A percentile compares a stretch with the other conserved stretches of the same genome.
Conservation (phyloP, 768 basidiomycete species). For the Candolleomyces eurysporus region DNA sequence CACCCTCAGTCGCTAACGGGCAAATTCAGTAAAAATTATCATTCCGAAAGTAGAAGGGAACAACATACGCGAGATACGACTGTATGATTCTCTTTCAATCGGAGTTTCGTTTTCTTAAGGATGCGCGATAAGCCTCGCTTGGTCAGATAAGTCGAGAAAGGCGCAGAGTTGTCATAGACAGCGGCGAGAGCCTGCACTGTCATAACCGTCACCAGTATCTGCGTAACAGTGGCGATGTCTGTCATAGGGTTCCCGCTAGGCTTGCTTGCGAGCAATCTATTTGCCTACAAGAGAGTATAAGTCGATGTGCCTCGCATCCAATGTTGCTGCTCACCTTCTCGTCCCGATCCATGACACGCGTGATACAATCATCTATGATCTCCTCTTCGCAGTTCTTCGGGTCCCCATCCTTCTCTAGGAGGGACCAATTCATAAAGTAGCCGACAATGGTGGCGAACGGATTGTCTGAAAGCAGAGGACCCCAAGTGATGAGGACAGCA, state of each 20-base stretch:
- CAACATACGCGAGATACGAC: conserved; percentile 24
- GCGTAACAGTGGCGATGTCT: not conserved
- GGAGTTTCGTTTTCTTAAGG: conserved; percentile 17
- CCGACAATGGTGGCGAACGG: not conserved
- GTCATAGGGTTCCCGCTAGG: too few species aligned
- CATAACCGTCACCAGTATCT: not conserved
- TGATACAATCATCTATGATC: not conserved
- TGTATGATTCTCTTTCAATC: conserved; percentile 19
- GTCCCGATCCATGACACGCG: too few species aligned
- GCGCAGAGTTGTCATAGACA: conserved; percentile 28
- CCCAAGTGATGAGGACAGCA: not conserved
- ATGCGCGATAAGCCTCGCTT: conserved; percentile 16
- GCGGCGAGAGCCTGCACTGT: not conserved
- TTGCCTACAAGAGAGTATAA: too few species aligned
- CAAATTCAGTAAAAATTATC: too few species aligned
- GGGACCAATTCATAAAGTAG: not conserved
- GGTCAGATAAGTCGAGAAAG: conserved; percentile 29
- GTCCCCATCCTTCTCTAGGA: not conserved
- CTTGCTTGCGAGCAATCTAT: too few species aligned
- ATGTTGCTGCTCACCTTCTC: not conserved
- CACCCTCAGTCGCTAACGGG: not conserved
- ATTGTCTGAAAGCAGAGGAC: not conserved
- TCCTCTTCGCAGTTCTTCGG: not conserved
- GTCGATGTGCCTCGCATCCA: too few species aligned
- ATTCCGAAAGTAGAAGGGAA: not conserved